Percentiles rank a stretch among this genome's conserved stretches.
Conservation (phyloP, 192 early-diverging fungal species). For the Spinellus fusiger region DNA sequence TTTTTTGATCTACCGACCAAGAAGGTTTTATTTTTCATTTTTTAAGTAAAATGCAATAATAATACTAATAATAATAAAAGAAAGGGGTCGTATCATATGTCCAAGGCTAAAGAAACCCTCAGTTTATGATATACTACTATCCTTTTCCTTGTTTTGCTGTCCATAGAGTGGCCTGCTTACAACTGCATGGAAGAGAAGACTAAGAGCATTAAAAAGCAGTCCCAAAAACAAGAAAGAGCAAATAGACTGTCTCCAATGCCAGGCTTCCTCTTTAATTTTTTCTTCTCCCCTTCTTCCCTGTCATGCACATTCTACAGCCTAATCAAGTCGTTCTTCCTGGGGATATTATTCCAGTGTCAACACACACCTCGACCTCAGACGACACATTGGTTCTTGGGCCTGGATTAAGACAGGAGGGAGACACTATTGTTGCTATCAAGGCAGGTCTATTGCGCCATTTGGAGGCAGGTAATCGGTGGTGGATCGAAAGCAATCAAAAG, state of each 20-base stretch:
- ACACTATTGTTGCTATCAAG: constrained; percentile 58
- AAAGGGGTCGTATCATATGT: too few relatives aligned
- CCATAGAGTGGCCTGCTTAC: too few relatives aligned
- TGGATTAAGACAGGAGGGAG: constrained; percentile 66
- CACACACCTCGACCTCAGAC: constrained; percentile 15
- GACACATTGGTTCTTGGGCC: constrained; percentile 68
- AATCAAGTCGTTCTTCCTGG: constrained; percentile 49
- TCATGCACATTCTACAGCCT: background rate
- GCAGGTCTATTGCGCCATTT: constrained; percentile 66
- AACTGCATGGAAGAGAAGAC: too few relatives aligned
- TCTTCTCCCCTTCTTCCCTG: background rate
- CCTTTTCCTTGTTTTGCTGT: too few relatives aligned
- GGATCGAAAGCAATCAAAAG: constrained; percentile 79
- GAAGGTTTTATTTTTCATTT: too few relatives aligned
- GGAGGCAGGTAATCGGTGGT: constrained; percentile 45
- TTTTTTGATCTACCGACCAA: too few relatives aligned
- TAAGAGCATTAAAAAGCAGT: background rate
- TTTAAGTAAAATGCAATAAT: too few relatives aligned
- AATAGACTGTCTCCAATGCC: background rate
- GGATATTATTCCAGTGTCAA: constrained; percentile 35
- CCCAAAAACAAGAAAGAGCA: background rate
- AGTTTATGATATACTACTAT: too few relatives aligned
- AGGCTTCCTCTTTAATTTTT: background rate
- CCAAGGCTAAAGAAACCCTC: too few relatives aligned
- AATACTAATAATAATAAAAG: too few relatives aligned